A percentile compares a stretch with the other conserved stretches of the same genome.
phyloP scores from a whole-genome alignment of 768 basidiomycete genomes.

The Trametes sanguinea region DNA sequence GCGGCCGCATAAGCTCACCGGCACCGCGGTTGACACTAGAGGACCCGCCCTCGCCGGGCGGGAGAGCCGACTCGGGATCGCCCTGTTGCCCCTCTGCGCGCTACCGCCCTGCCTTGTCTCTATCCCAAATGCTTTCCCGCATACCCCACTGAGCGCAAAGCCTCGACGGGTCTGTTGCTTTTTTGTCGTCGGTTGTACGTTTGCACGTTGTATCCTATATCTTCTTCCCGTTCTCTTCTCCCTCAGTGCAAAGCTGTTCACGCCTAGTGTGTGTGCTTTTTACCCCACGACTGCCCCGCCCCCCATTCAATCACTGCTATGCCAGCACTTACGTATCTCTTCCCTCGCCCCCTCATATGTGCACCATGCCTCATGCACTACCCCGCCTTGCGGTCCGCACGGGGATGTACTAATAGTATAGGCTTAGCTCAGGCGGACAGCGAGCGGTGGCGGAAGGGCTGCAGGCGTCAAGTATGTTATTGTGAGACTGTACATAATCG shows the following conservation, averaged over 20 bases:
- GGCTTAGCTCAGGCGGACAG: background rate
- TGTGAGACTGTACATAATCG: constrained; percentile 21
- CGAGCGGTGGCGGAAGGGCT: background rate
- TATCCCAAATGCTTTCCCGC: constrained; percentile 1
- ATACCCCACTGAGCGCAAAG: constrained; percentile 2
- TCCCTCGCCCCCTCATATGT: background rate
- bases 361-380: background rate
- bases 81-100: background rate
- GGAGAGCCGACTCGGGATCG: background rate
- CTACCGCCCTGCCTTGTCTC: background rate
- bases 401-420: background rate
- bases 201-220: constrained; percentile 21
- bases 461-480: constrained; percentile 19
- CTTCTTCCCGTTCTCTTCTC: constrained; percentile 2
- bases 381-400: background rate
- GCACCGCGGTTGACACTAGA: background rate
- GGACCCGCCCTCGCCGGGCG: background rate
- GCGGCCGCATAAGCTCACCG: constrained; percentile 20
- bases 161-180: constrained; percentile 3
- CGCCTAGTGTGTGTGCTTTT: constrained; percentile 8
- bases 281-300: background rate
- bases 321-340: background rate
- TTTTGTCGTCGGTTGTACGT: constrained; percentile 20
- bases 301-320: background rate
- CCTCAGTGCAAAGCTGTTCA: constrained; percentile 6